Base-by-base conservation (phyloP, 1,284 basidiomycete genomes). In the Leccinum griseonigrum region DNA sequence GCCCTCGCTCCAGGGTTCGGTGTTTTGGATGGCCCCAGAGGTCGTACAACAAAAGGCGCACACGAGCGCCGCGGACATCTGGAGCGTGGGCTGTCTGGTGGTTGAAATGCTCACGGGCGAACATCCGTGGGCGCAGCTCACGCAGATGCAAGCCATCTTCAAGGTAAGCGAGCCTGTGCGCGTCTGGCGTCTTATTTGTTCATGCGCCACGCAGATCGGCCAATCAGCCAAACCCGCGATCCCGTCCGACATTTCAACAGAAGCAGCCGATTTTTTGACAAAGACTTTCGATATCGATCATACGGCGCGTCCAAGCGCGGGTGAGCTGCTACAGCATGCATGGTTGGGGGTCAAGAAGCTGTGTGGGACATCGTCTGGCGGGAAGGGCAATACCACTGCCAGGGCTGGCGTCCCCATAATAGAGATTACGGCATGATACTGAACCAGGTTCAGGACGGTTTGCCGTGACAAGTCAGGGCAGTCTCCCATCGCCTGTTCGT, bases 11-110 rank as follows among this genome's bases (percentile, higher is more conserved):
- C 97, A 98, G 76, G 97, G 97, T 1, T 97, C 95, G 1, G 96
- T 98, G 16, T 98, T 97, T 77, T 98, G 97, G 95, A 98, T 97
- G 95, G 95, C 95, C 0, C 95, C 95, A 0, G 97, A 99, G 74
- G 95, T 98, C 14, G 97, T 99, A 63, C 96, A 97, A 74, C 97
- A 99, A 77, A 96, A 90, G 18, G 85, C 86, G 2, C 96, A 98
- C 74, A 97, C 96, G 5, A 85, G 85, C 69, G 98, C 98, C 72
- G 96, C 96, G 6, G 97, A 99, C 75, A 98, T 99, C 58, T 99
- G 97, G 97, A 95, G 92, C 70, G 89, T 99, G 1, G 97, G 97
- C 2, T 99, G 97, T 75, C 79, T 99, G 56, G 91, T 98, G 14
- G 95, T 99, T 18, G 97, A 99, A 76, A 99, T 99, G 97, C 81